Evolutionary conservation across 495 filamentous ascomycete species (phyloP), one percentile per base, ranked within the genome.

Genomic region (Diplogelasinospora grovesii): DNA sequence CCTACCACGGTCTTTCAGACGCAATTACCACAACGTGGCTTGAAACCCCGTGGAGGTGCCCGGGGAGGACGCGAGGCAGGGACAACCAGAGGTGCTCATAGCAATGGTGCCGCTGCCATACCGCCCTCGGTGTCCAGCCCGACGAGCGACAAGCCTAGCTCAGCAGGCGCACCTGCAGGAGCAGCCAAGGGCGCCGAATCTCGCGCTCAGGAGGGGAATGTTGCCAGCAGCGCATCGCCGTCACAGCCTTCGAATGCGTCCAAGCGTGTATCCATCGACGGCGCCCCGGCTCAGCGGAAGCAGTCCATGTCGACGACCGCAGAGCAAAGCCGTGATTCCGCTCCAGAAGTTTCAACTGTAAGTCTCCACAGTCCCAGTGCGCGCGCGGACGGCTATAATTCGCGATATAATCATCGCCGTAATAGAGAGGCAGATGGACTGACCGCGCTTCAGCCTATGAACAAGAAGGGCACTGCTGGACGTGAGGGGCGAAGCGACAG

Each of bases 1-100:
- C 89, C 85, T 2, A 81, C 71, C 28, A 83, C 88, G 18, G 75
- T 82, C n/a, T 95, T 90, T 61, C 81, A 81, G 56, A 95, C 88
- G 0, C 83, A 79, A 5, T 54, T 93, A 24, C 85, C 86, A 5
- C 61, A 62, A 16, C 66, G 70, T 42, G 73, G 72, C 30, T 75
- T 78, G 10, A 71, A 83, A 58, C 79, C 76, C 46, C 77, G 74
- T 43, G 68, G 68, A 45, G 73, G 72, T 24, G 57, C 71, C 31
- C 73, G 83, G 41, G 77, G 74, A 29, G 73, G 66, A 14, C 60
- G 65, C 36, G 71, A 68, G 39, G 59, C 58, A 3, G 50, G 41
- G 7, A 44, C 53, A 3, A 43, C 51, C 36, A 28, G 53, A 14
- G 52, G 49, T 14, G 48, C 36, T 33, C 49, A 55, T 22, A 34